These are phyloP conservation scores for Nothopassalora personata DNA, from an alignment of 2,329 filamentous ascomycete species.

Conservation along the genomic window DNA sequence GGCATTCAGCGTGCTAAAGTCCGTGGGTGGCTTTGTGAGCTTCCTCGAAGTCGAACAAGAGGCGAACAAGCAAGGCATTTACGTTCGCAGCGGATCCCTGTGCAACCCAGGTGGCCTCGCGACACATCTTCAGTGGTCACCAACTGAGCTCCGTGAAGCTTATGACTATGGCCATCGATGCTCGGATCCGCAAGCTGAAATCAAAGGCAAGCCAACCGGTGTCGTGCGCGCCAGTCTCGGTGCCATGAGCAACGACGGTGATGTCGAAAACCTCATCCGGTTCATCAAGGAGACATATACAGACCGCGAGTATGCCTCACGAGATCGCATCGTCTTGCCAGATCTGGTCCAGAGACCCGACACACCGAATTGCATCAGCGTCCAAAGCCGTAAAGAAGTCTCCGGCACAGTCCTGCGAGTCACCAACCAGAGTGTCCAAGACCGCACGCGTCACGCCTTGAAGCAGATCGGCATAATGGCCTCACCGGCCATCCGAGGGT, in stretches of 20 bases:
- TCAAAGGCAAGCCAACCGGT: conserved; percentile 80
- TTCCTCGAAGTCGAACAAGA: conserved; percentile 82
- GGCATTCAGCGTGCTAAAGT: conserved; percentile 72
- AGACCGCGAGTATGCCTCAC: conserved; percentile 11
- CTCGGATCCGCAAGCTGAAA: conserved; percentile 72
- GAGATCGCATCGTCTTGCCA: conserved; percentile 12
- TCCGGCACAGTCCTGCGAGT: conserved; percentile 9
- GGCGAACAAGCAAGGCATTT: conserved; percentile 67
- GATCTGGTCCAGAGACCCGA: conserved; percentile 4
- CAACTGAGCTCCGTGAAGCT: conserved; percentile 74
- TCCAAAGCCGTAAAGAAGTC: conserved; percentile 1
- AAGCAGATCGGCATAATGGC: conserved; percentile 6
- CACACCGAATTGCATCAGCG: background rate
- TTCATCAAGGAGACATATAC: conserved; percentile 24
- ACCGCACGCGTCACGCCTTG: background rate
- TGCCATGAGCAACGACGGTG: conserved; percentile 73
- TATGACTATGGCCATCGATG: conserved; percentile 79
- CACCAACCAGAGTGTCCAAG: background rate
- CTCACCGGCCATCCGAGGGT: conserved; percentile 2
- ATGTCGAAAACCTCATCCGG: conserved; percentile 64
- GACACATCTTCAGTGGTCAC: conserved; percentile 61
- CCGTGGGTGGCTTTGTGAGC: conserved; percentile 65
- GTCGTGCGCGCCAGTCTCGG: conserved; percentile 78
- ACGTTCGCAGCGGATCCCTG: conserved; percentile 77
- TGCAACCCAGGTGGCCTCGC: conserved; percentile 88